Conservation (phyloP, 1,284 basidiomycete species). For the Heterobasidion irregulare region DNA sequence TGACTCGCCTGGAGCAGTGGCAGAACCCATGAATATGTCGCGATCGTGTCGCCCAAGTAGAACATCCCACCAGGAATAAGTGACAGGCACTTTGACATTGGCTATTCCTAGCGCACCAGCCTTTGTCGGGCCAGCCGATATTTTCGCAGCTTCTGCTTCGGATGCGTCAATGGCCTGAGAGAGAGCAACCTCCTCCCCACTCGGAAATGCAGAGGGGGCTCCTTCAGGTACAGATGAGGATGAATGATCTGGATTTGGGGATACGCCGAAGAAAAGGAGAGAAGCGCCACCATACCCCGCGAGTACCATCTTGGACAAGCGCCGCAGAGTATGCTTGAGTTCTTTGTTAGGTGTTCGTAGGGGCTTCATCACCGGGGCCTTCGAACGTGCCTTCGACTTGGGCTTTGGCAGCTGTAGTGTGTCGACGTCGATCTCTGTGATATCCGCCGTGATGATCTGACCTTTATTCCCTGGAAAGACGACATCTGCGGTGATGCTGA, state of each 20-base stretch:
- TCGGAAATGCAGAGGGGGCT: slow-evolving; percentile 16
- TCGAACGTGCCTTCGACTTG: not conserved
- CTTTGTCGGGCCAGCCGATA: not conserved
- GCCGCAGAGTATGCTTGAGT: slow-evolving; percentile 57
- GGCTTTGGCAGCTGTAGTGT: not conserved
- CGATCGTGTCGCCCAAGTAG: slow-evolving; percentile 68
- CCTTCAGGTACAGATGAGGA: slow-evolving; percentile 11
- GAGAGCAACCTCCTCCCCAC: slow-evolving; percentile 47
- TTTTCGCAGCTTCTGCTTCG: slow-evolving; percentile 42
- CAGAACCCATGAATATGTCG: slow-evolving; percentile 64
- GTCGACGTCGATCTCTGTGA: slow-evolving; percentile 33
- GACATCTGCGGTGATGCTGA: slow-evolving; percentile 41
- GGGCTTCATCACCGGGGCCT: slow-evolving; percentile 14
- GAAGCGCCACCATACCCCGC: slow-evolving; percentile 76
- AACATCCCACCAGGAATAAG: slow-evolving; percentile 76
- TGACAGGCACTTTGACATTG: slow-evolving; percentile 7
- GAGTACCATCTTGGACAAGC: slow-evolving; percentile 71
- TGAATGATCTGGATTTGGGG: slow-evolving; percentile 23
- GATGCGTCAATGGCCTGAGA: slow-evolving; percentile 60
- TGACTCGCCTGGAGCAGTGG: slow-evolving; percentile 20
- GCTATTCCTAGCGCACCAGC: slow-evolving; percentile 10
- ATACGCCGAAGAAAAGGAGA: slow-evolving; percentile 70
- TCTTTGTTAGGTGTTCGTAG: slow-evolving; percentile 35
- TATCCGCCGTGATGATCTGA: slow-evolving; percentile 61
- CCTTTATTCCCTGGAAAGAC: slow-evolving; percentile 49